Percentiles rank a stretch among this genome's conserved stretches.
phyloP scores from a whole-genome alignment of 805 yeast species.

The Pichia deserticola region DNA sequence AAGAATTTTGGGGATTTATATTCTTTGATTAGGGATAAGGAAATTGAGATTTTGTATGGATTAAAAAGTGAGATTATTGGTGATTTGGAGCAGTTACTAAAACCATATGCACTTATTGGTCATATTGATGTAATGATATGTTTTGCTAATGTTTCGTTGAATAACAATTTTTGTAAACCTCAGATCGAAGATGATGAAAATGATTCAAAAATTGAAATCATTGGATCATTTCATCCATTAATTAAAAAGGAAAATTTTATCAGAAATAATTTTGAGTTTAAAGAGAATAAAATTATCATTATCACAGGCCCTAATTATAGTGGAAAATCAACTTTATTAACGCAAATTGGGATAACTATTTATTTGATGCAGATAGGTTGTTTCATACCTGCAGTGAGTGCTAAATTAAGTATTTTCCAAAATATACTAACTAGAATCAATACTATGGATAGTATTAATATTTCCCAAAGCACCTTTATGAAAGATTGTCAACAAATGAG shows the following conservation, averaged over 20 bases:
- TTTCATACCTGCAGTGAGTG: slow-evolving; percentile 42
- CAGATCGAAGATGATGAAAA: slow-evolving; percentile 12
- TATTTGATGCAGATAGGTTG: slow-evolving; percentile 48
- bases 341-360: slow-evolving; percentile 42
- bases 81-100: slow-evolving; percentile 12
- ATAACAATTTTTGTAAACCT: slow-evolving; percentile 29
- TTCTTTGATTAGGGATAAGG: slow-evolving; percentile 32
- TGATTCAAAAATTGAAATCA: slow-evolving; percentile 17
- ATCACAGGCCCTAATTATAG: slow-evolving; percentile 45
- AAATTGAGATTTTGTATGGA: slow-evolving; percentile 32
- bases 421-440: slow-evolving; percentile 34
- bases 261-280: slow-evolving; percentile 30
- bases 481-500: slow-evolving; percentile 35
- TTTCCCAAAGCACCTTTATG: slow-evolving; percentile 41
- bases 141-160: slow-evolving; percentile 27
- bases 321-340: slow-evolving; percentile 45
- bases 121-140: slow-evolving; percentile 33
- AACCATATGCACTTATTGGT: slow-evolving; percentile 21
- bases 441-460: slow-evolving; percentile 34
- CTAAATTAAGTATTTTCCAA: slow-evolving; percentile 41
- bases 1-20: slow-evolving; percentile 35
- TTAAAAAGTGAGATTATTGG: slow-evolving; percentile 24
- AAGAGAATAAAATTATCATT: slow-evolving; percentile 25
- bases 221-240: slow-evolving; percentile 40
- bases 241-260: slow-evolving; percentile 22